Evolutionary conservation across 345 rosid genomes (phyloP).

Genomic region (Brassica napus): DNA sequence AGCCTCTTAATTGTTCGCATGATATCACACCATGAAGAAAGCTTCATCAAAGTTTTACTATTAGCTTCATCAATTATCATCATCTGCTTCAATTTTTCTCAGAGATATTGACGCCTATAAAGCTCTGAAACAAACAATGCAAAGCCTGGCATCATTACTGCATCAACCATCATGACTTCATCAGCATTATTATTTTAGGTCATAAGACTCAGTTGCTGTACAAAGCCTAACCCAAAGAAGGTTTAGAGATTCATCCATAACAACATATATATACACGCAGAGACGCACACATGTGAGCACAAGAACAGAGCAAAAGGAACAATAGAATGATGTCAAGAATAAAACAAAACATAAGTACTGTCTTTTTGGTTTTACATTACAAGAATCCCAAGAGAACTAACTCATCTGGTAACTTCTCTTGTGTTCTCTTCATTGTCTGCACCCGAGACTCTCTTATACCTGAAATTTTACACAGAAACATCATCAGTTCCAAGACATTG

Average conservation of each 20-base stretch:
- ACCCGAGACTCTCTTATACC: conserved; percentile 20
- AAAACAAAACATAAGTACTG: conserved; percentile 21
- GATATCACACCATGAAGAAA: not conserved
- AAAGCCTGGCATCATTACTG: not conserved
- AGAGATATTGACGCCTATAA: conserved; percentile 5
- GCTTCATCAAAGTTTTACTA: not conserved
- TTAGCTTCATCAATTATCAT: not conserved
- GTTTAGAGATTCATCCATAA: conserved; percentile 2
- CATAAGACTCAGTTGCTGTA: conserved; percentile 16
- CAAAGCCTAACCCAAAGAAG: conserved; percentile 20
- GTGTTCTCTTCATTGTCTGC: conserved; percentile 33
- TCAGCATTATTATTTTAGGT: conserved; percentile 19
- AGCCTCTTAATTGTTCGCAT: not conserved
- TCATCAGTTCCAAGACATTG: not conserved
- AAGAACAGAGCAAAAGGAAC: conserved; percentile 22
- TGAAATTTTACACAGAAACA: conserved; percentile 4
- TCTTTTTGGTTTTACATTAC: conserved; percentile 23
- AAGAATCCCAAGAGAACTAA: conserved; percentile 22
- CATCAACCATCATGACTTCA: conserved; percentile 4
- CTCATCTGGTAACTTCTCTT: conserved; percentile 37
- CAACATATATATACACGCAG: conserved; percentile 35
- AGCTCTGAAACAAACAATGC: conserved; percentile 8
- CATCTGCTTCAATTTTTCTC: not conserved
- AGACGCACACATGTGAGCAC: conserved; percentile 22
- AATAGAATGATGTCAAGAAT: conserved; percentile 28